Percentiles rank a stretch among this genome's conserved stretches.
phyloP scores from a whole-genome alignment of 257 asterid species.

The Solanum chilense region DNA sequence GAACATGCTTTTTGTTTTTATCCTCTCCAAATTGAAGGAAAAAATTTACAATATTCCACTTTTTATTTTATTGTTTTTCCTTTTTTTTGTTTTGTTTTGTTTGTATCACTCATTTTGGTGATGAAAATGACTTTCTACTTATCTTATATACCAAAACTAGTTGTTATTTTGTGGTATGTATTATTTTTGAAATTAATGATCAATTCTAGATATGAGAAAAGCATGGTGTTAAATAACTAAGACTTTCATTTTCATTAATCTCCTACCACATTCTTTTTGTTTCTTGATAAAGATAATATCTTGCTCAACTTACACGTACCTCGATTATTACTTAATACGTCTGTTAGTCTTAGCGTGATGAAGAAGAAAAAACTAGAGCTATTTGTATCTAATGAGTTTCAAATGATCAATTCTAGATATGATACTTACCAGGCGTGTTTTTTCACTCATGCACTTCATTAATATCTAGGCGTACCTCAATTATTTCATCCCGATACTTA shows the following conservation, averaged over 20 bases:
- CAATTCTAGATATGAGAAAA: background rate
- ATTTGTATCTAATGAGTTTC: background rate
- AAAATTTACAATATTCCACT: background rate
- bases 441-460: background rate
- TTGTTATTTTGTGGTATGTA: background rate
- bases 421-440: background rate
- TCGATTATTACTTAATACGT: background rate
- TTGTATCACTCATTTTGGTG: background rate
- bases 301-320: fast-evolving
- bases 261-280: background rate
- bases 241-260: background rate
- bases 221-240: background rate
- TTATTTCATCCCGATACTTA: no score
- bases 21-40: background rate
- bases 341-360: background rate
- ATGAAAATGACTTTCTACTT: background rate
- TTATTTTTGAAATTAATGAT: background rate
- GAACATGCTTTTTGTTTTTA: background rate
- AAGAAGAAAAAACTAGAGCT: background rate
- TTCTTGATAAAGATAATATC: background rate
- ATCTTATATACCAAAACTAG: background rate
- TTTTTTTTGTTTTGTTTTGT: background rate
- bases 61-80: background rate
- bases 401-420: no score
- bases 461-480: background rate